These are phyloP conservation scores for Penicillium sp. DNA, from an alignment of 2,329 filamentous ascomycete species.

Conservation along the genomic window DNA sequence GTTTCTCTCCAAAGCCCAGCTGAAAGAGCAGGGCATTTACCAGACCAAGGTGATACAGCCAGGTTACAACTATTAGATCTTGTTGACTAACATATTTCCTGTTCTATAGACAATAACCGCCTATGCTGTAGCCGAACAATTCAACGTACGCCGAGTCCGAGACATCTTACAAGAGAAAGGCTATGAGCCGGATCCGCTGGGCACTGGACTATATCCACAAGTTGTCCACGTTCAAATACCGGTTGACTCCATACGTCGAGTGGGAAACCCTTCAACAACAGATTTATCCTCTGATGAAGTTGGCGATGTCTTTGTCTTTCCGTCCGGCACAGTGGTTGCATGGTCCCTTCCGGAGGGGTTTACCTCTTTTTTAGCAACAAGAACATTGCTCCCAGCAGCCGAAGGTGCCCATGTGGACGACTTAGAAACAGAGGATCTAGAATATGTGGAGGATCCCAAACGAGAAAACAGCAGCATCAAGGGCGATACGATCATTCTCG, in stretches of 20 bases:
- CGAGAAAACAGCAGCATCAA: slow-evolving; percentile 71
- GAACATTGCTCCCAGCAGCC: slow-evolving; percentile 68
- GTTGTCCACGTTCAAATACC: slow-evolving; percentile 56
- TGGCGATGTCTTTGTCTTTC: slow-evolving; percentile 92
- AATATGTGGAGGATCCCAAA: slow-evolving; percentile 70
- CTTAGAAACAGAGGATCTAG: slow-evolving; percentile 82
- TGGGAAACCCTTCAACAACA: slow-evolving; percentile 37
- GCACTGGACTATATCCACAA: slow-evolving; percentile 58
- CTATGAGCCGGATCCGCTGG: slow-evolving; percentile 57
- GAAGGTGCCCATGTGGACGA: slow-evolving; percentile 64
- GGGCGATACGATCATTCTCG: slow-evolving; percentile 83
- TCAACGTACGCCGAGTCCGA: slow-evolving; percentile 54
- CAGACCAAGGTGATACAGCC: slow-evolving; percentile 33
- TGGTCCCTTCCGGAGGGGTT: slow-evolving; percentile 80
- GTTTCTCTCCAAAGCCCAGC: slow-evolving; percentile 45
- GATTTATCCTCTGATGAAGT: slow-evolving; percentile 44
- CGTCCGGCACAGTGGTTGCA: slow-evolving; percentile 85
- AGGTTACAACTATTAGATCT: not conserved
- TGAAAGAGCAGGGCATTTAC: slow-evolving; percentile 32
- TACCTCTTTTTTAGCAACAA: slow-evolving; percentile 62
- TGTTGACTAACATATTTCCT: slow-evolving; percentile 5
- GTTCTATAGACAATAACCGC: slow-evolving; percentile 51
- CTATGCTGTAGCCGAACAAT: slow-evolving; percentile 63
- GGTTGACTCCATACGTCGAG: slow-evolving; percentile 42
- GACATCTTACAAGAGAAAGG: slow-evolving; percentile 54